phyloP scores from a whole-genome alignment of 2,329 filamentous ascomycete genomes.

The Rhynchosporium graminicola region DNA sequence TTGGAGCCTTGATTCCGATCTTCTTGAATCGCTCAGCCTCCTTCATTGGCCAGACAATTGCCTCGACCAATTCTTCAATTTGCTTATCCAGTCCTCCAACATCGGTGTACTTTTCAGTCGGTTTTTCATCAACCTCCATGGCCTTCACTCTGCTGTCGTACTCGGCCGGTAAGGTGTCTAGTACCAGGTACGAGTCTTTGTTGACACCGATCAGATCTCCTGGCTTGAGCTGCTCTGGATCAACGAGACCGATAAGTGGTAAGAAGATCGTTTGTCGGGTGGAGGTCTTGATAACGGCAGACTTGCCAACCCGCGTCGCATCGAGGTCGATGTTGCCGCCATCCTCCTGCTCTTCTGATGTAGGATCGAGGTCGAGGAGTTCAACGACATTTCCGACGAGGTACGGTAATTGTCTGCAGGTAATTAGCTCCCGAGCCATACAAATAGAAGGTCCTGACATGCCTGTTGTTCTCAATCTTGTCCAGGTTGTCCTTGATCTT shows the following conservation, averaged over 20 bases:
- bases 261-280: conserved; percentile 98
- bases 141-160: conserved; percentile 99
- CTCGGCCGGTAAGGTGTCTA: conserved; percentile 95
- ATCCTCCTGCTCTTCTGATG: conserved; percentile 93
- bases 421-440: conserved; percentile 20
- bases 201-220: conserved; percentile 97
- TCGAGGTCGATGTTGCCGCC: conserved; percentile 98
- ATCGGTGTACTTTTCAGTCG: conserved; percentile 97
- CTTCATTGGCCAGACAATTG: conserved; percentile 99
- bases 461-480: conserved; percentile 99
- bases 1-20: conserved; percentile 98
- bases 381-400: conserved; percentile 98
- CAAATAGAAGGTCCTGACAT: conserved; percentile 37
- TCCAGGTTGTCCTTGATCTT: conserved; percentile 99
- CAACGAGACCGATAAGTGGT: conserved; percentile 93
- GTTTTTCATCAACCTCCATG: conserved; percentile 99
- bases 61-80: conserved; percentile 97
- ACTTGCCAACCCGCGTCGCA: conserved; percentile 94
- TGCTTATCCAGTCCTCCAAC: conserved; percentile 98
- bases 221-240: conserved; percentile 92
- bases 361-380: conserved; percentile 93
- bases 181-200: conserved; percentile 96
- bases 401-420: conserved; percentile 85
- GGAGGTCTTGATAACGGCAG: conserved; percentile 98
- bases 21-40: conserved; percentile 99